Percentiles rank a stretch among this genome's conserved stretches.
These are phyloP conservation scores for Fusarium decemcellulare DNA, from an alignment of 2,329 filamentous ascomycete species.

Conservation along the genomic window DNA sequence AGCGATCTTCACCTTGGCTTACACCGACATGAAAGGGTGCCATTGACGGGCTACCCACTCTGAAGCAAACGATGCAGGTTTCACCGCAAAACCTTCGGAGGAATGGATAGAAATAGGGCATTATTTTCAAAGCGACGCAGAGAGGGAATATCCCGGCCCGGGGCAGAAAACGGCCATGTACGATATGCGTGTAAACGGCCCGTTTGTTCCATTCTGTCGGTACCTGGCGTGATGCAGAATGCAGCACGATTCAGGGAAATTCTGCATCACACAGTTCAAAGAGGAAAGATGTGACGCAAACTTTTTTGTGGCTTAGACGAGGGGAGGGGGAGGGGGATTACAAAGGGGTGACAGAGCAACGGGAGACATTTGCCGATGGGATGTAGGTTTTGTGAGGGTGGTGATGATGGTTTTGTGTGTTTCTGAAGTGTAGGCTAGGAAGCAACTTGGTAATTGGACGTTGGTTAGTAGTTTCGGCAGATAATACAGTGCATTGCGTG, in stretches of 20 bases:
- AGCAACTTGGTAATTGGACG: not conserved
- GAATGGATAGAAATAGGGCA: not conserved
- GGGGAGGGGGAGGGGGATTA: not conserved
- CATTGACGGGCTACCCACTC: not conserved
- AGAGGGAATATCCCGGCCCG: not conserved
- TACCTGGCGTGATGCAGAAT: slow-evolving; percentile 7
- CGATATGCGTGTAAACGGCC: slow-evolving; percentile 8
- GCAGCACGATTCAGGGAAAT: not conserved
- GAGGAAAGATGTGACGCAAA: no score
- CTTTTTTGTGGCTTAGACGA: no score
- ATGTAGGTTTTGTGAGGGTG: not conserved
- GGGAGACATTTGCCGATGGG: not conserved
- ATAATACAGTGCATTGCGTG: no score
- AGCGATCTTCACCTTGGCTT: not conserved
- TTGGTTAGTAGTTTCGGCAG: no score
- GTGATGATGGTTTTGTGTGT: not conserved
- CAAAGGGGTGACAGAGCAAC: not conserved
- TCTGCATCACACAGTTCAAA: no score
- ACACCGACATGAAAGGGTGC: no score
- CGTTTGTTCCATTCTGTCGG: slow-evolving; percentile 21
- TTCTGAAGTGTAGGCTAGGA: not conserved
- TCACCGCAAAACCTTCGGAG: not conserved
- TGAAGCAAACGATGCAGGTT: slow-evolving; percentile 2
- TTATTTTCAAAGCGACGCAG: not conserved
- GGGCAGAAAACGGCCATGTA: not conserved